Conservation (phyloP, 345 rosid genomes). For the Brassica juncea region DNA sequence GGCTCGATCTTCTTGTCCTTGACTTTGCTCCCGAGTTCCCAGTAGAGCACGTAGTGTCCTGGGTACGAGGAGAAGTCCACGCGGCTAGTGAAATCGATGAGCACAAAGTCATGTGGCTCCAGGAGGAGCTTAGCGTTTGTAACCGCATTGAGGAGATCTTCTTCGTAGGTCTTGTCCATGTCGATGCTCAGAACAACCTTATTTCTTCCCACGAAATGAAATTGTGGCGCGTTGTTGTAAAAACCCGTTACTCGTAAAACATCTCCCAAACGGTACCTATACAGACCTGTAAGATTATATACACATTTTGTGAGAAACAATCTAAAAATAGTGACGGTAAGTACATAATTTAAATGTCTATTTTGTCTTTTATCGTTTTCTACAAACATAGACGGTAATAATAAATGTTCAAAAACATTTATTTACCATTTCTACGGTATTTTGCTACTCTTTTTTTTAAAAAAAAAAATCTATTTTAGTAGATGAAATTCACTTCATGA, state of each 20-base stretch:
- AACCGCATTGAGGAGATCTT: constrained; percentile 74
- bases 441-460: too few relatives aligned
- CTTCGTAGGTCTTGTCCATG: constrained; percentile 87
- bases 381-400: too few relatives aligned
- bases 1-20: constrained; percentile 38
- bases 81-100: constrained; percentile 76
- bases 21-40: constrained; percentile 58
- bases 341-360: background rate
- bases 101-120: constrained; percentile 62
- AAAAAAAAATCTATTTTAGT: too few relatives aligned
- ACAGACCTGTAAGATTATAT: constrained; percentile 51
- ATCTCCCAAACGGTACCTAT: constrained; percentile 81
- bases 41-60: constrained; percentile 79
- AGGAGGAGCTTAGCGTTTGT: constrained; percentile 54
- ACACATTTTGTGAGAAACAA: background rate
- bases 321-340: background rate
- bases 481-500: too few relatives aligned
- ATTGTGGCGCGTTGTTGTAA: constrained; percentile 78
- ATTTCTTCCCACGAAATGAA: constrained; percentile 67
- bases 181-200: constrained; percentile 80
- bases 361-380: background rate
- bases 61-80: constrained; percentile 71
- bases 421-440: too few relatives aligned
- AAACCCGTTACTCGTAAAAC: constrained; percentile 72
- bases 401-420: background rate